Conservation (phyloP, 2,329 filamentous ascomycete genomes). For the Myriosclerotinia duriaeana region DNA sequence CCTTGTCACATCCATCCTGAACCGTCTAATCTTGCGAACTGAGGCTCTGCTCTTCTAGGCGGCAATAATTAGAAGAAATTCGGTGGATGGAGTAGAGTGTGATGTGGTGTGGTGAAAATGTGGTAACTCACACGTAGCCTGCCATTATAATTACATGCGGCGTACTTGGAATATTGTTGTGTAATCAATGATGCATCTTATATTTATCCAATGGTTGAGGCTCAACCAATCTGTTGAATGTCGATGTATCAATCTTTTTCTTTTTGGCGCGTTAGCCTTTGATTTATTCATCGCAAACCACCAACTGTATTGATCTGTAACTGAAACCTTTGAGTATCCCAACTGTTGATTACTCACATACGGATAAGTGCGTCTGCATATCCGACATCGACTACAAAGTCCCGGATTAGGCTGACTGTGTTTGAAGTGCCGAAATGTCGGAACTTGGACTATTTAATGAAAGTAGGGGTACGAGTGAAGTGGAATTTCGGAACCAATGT, state of each 20-base stretch:
- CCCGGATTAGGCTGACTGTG: conserved; percentile 15
- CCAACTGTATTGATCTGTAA: conserved; percentile 11
- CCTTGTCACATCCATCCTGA: conserved; percentile 4
- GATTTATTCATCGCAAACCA: neutral
- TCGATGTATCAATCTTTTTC: neutral
- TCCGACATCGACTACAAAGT: conserved; percentile 1
- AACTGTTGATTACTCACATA: neutral
- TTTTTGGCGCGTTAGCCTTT: conserved; percentile 12
- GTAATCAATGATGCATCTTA: conserved; percentile 7
- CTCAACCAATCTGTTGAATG: neutral
- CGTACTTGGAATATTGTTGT: neutral
- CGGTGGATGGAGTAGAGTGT: neutral
- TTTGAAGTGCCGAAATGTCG: conserved; percentile 4
- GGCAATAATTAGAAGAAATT: neutral
- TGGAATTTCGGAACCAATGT: neutral
- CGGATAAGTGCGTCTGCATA: neutral
- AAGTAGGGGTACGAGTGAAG: neutral
- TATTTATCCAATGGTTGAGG: conserved; percentile 11
- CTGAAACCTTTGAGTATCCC: neutral
- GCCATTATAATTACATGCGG: conserved; percentile 1
- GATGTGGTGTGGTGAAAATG: conserved; percentile 6
- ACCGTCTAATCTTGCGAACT: neutral
- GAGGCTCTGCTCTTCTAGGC: conserved; percentile 1
- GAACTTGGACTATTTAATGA: neutral
- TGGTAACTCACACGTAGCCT: conserved; percentile 14